Evolutionary conservation across 257 asterid species (phyloP), one percentile per base, ranked within the genome.

Genomic region (Primulina eburnea): DNA sequence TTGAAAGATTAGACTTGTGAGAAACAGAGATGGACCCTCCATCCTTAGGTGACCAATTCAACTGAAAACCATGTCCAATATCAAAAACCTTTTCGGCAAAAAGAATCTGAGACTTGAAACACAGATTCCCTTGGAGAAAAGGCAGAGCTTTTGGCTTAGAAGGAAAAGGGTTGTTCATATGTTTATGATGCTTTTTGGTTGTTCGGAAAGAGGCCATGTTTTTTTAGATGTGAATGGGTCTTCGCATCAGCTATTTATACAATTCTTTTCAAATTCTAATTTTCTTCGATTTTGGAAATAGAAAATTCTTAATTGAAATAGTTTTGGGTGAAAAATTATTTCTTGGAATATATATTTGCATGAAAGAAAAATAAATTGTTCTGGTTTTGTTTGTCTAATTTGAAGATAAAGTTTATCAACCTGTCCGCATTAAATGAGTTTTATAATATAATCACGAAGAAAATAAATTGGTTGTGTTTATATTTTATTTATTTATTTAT

Each of bases 111-210:
- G 84, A 66, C 77, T 87, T 72, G 68, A 75, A 73, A 58, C 73
- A 2, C 8, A 90, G 83, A 34, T 73, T 73, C 50, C 96, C 97
- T 34, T 75, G 75, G 38, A 83, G 70, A 11, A 71, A 74, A 77
- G 92, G 86, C 11, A 77, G 77, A 59, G 96, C 73, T 53, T 78
- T 73, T 59, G 90, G 83, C 2, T 78, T 74, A 11, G 87, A 71
- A n/a, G 93, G 95, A 50, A 92, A 92, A 32, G 97, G 97, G 74
- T 90, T 88, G 81, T 92, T 92, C 64, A 92, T 75, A 74, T 85
- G 98, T 77, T 80, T 92, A 65, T 92, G 89, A 79, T 89, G 98
- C 26, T 86, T 92, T 65, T 89, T 86, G 70, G 86, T 89, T 75
- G 77, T 80, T 78, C 80, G 88, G 77, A 89, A 74, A 50, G 86